A percentile compares a stretch with the other conserved stretches of the same genome.
Conservation (phyloP, 345 rosid genomes). For the Adansonia digitata region DNA sequence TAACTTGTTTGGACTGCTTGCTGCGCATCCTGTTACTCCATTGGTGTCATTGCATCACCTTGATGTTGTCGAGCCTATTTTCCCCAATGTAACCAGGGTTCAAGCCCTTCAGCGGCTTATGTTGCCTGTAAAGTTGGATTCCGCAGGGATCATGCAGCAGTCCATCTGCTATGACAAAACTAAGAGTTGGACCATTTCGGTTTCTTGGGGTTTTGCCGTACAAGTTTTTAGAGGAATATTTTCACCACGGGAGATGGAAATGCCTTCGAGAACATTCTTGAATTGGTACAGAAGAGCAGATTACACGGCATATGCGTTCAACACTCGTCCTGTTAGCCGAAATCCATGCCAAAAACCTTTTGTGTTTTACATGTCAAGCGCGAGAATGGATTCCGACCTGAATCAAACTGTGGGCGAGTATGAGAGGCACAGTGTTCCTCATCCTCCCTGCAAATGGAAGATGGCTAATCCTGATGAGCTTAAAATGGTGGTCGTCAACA, state of each 20-base stretch:
- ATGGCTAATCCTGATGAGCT: conserved; percentile 64
- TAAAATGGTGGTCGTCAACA: conserved; percentile 45
- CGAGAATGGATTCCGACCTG: conserved; percentile 30
- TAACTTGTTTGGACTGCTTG: conserved; percentile 87
- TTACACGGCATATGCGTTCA: conserved; percentile 91
- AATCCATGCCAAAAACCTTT: conserved; percentile 90
- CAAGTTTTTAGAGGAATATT: conserved; percentile 76
- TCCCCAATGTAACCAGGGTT: conserved; percentile 77
- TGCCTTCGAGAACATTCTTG: conserved; percentile 92
- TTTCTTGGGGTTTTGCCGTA: conserved; percentile 91
- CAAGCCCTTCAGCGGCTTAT: conserved; percentile 57
- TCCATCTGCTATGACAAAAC: conserved; percentile 82
- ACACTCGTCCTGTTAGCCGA: conserved; percentile 84
- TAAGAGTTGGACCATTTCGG: conserved; percentile 71
- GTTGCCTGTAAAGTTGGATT: conserved; percentile 69
- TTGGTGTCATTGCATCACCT: conserved; percentile 89
- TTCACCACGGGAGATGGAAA: conserved; percentile 90
- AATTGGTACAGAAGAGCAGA: conserved; percentile 93
- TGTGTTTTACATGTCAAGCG: conserved; percentile 56
- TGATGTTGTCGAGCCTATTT: conserved; percentile 89
- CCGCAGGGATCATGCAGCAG: conserved; percentile 82
- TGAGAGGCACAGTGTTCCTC: conserved; percentile 39
- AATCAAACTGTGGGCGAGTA: conserved; percentile 64
- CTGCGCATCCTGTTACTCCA: conserved; percentile 86
- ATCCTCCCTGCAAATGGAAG: conserved; percentile 77